Base-by-base conservation (phyloP, 441 rosid species). In the Arabidopsis hybrid region DNA sequence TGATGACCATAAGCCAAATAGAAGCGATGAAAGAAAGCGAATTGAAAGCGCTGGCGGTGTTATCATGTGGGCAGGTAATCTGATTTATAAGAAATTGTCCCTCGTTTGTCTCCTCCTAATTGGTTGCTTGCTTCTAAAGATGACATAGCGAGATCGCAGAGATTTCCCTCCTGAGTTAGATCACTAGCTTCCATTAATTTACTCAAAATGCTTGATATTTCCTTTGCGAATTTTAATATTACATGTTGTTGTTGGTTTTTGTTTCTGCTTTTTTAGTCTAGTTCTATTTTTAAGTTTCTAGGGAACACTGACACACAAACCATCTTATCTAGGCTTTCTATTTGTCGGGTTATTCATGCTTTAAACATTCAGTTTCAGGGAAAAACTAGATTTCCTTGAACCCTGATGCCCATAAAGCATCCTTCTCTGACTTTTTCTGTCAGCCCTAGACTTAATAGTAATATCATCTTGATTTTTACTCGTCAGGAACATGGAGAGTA, bases 1-100 rank as follows among this genome's bases (percentile, higher is more conserved):
- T 16, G 98, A 93, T 83, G 99, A 96, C 83, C 99, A 93, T 76
- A 96, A 96, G 77, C 98, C 99, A 60, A 96, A 96, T 58, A 93
- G 98, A 89, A 90, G 86, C 51, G 99, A 96, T 77, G 98, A 93
- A 75, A 89, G 99, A 80, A 88, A 91, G 90, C 81, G 99, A 85
- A 93, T 96, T 59, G 98, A 96, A 88, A 93, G 65, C 71, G 97
- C 99, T 66, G 97, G 98, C 21, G 99, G 99, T 14, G 84, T 90
- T 55, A 90, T 96, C 51, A 90, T 93, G 97, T 96, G 99, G 98
- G 97, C 98, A 77, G 98, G 99, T 96, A 88, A 80, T 18, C 47
- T 40, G 7, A 62, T 21, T 1, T 16, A 60, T 32, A 53, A 16
- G 21, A 73, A 71, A 45, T 64, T 10, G 43, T 18, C 39, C 43